These are phyloP conservation scores for Melanopsichium pennsylvanicum DNA, from an alignment of 1,284 basidiomycete species.

Conservation along the genomic window DNA sequence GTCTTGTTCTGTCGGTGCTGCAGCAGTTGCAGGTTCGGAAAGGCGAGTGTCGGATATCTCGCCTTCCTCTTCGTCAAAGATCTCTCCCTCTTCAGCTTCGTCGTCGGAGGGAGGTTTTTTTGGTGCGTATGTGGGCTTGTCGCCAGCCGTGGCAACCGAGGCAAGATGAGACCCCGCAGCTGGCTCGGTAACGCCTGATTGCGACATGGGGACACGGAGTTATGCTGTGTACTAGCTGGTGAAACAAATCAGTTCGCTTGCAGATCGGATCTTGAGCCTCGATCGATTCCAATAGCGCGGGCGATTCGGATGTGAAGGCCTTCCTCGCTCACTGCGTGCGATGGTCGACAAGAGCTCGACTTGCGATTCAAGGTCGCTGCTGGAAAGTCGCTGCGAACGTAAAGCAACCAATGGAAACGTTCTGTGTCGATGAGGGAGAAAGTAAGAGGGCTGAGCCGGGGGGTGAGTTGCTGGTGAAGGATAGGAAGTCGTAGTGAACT, in stretches of 20 bases:
- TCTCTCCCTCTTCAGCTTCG: constrained; percentile 46
- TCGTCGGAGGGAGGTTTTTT: constrained; percentile 17
- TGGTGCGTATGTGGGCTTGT: constrained; percentile 2
- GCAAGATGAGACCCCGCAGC: not conserved
- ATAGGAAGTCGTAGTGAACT: not conserved
- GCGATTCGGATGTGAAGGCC: too few relatives aligned
- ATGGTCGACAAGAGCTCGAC: too few relatives aligned
- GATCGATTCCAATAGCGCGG: too few relatives aligned
- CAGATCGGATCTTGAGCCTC: too few relatives aligned
- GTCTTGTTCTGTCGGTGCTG: constrained; percentile 2
- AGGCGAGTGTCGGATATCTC: constrained; percentile 27
- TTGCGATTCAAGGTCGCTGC: too few relatives aligned
- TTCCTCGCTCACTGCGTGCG: too few relatives aligned
- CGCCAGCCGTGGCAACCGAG: not conserved
- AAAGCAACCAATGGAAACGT: too few relatives aligned
- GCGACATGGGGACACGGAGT: constrained; percentile 14
- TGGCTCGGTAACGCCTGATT: constrained; percentile 14
- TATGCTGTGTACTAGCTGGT: not conserved
- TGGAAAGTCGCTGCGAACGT: too few relatives aligned
- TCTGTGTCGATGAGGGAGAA: too few relatives aligned
- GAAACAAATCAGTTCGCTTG: not conserved
- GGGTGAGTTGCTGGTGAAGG: too few relatives aligned
- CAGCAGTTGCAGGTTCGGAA: not conserved
- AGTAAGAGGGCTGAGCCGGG: too few relatives aligned
- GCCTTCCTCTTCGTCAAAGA: constrained; percentile 43